A percentile compares a stretch with the other conserved stretches of the same genome.
These are phyloP conservation scores for Ustanciosporium gigantosporum DNA, from an alignment of 1,284 basidiomycete genomes.

Conservation along the genomic window DNA sequence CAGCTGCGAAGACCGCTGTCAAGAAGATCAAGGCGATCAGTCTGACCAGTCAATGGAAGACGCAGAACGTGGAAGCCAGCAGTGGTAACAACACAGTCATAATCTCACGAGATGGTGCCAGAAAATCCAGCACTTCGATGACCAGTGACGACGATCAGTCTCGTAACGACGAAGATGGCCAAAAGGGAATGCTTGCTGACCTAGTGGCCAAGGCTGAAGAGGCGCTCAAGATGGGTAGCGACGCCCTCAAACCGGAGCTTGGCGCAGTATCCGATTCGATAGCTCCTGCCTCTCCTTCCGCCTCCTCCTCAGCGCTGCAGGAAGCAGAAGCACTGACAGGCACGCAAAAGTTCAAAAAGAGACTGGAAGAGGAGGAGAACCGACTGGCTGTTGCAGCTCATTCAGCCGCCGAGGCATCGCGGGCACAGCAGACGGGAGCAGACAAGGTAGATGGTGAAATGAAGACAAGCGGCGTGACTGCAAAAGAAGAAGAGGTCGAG, in stretches of 20 bases:
- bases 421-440: background rate
- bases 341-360: conserved; percentile 23
- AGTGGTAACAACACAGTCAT: conserved; percentile 42
- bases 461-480: conserved; percentile 7
- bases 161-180: conserved; percentile 1
- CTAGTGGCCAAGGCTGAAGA: conserved; percentile 31
- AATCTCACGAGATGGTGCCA: conserved; percentile 27
- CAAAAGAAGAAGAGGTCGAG: conserved; percentile 1
- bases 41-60: conserved; percentile 27
- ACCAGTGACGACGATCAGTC: background rate
- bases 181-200: conserved; percentile 20
- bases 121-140: background rate
- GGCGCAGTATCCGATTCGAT: background rate
- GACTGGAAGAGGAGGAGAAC: conserved; percentile 29
- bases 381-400: conserved; percentile 34
- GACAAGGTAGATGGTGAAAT: conserved; percentile 6
- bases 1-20: conserved; percentile 8
- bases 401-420: conserved; percentile 31
- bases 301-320: background rate
- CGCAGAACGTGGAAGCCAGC: conserved; percentile 29
- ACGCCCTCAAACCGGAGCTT: background rate
- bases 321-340: conserved; percentile 2
- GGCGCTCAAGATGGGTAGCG: conserved; percentile 8
- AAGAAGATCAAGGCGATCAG: conserved; percentile 8
- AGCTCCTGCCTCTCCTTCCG: too few relatives aligned